Conservation (phyloP, 169 alveolate species). For the Hepatocystis sp. region DNA sequence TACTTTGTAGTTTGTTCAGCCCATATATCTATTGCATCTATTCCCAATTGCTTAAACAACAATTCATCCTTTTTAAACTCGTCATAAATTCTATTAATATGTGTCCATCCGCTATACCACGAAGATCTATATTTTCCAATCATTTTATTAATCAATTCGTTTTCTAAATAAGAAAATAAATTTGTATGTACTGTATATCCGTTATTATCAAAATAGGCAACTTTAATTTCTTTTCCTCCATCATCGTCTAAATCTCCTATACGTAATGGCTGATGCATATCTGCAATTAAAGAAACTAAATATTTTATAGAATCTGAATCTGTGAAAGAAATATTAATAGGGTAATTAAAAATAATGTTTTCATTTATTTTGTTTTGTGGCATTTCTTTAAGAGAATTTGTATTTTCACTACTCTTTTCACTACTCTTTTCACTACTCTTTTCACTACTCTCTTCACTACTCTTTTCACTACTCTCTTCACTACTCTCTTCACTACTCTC, state of each 20-base stretch:
- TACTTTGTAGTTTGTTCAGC: slow-evolving; percentile 83
- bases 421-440: no score
- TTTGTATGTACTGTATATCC: slow-evolving; percentile 1
- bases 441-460: no score
- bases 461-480: no score
- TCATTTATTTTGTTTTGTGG: no score
- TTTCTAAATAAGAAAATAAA: slow-evolving; percentile 36
- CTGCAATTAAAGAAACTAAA: slow-evolving; percentile 85
- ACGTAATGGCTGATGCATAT: slow-evolving; percentile 88
- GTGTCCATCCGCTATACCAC: slow-evolving; percentile 93
- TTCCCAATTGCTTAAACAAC: slow-evolving; percentile 79
- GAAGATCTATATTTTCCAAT: slow-evolving; percentile 73
- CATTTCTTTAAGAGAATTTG: no score
- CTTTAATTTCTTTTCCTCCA: slow-evolving; percentile 67
- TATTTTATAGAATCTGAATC: slow-evolving; percentile 87
- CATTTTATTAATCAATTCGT: slow-evolving; percentile 33
- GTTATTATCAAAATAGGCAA: slow-evolving; percentile 23
- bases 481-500: no score
- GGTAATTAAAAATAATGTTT: slow-evolving; percentile 77
- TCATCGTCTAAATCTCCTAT: slow-evolving; percentile 77
- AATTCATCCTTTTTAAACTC: slow-evolving; percentile 85
- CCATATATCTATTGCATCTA: slow-evolving; percentile 85
- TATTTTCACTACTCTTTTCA: no score
- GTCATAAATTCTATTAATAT: slow-evolving; percentile 83
- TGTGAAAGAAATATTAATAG: slow-evolving; percentile 84